Evolutionary conservation across 2,329 filamentous ascomycete species (phyloP).

Genomic region (Botryotinia narcissicola): DNA sequence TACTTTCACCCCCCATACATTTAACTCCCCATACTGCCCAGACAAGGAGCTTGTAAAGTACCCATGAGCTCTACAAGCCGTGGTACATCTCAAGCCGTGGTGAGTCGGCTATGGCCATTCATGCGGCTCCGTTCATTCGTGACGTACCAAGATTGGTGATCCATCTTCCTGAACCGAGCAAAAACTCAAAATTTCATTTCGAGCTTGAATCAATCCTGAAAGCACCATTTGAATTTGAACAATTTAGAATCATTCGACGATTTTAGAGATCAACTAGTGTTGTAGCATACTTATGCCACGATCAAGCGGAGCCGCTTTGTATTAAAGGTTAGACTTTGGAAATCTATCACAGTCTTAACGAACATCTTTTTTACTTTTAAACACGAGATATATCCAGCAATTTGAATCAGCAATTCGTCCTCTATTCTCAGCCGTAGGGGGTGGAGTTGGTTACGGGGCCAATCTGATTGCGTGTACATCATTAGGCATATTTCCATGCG

Average conservation of each 20-base stretch:
- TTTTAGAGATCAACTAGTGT: too few relatives aligned
- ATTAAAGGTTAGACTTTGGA: rapidly evolving
- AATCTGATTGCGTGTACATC: not conserved
- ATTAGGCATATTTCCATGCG: not conserved
- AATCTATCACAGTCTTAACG: not conserved
- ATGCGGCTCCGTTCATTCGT: not conserved
- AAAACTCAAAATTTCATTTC: not conserved
- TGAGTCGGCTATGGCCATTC: not conserved
- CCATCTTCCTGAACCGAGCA: not conserved
- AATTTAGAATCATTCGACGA: not conserved
- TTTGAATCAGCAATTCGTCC: rapidly evolving
- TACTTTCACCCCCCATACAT: not conserved
- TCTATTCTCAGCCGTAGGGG: not conserved
- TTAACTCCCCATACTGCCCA: too few relatives aligned
- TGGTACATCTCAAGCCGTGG: not conserved
- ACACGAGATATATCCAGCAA: not conserved
- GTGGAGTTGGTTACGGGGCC: too few relatives aligned
- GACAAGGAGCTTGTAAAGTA: not conserved
- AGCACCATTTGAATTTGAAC: rapidly evolving
- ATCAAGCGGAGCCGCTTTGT: not conserved
- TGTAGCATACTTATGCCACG: too few relatives aligned
- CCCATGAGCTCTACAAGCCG: not conserved
- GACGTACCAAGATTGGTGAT: rapidly evolving
- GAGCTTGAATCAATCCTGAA: not conserved
- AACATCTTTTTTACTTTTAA: rapidly evolving